A percentile compares a stretch with the other conserved stretches of the same genome.
Evolutionary conservation across 306 rosid species (phyloP).

Genomic region (Cucumis sativus): Cucumber_9930_V3 NC_026659.2:21788501-21789000

Average conservation of each 20-base stretch:
- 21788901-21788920: background rate
- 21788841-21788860: background rate
- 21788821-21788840: background rate
- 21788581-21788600: constrained; percentile 14
- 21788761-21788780: background rate
- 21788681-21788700: no score
- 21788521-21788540: background rate
- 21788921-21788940: background rate
- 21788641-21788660: background rate
- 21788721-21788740: background rate
- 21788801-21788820: background rate
- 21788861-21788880: background rate
- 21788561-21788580: background rate
- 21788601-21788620: constrained; percentile 13
- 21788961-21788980: background rate
- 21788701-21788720: background rate
- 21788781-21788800: background rate
- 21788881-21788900: background rate
- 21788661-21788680: background rate
- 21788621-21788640: background rate
- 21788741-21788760: background rate
- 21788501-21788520: constrained; percentile 1
- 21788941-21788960: background rate
- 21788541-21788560: constrained; percentile 3
- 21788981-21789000: background rate